Evolutionary conservation across 2,329 filamentous ascomycete genomes (phyloP), one percentile per base, ranked within the genome.

Genomic region (Pseudogymnoascus sp.): DNA sequence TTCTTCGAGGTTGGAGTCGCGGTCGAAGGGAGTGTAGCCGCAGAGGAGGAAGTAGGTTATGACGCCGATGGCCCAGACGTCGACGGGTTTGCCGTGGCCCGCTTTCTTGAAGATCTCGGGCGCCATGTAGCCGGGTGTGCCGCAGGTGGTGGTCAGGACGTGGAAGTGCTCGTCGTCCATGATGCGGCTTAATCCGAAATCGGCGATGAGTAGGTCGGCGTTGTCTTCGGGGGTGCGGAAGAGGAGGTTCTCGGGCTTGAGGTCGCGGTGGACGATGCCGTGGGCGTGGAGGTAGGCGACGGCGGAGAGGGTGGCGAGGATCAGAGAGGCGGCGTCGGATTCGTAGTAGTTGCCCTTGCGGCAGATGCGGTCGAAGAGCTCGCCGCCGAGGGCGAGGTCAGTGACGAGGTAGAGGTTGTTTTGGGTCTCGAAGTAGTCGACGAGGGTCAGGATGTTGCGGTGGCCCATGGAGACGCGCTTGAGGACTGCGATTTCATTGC

Each of bases 91-190:
- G 66, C 94, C 94, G 74, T 99, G 94, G 25, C 94, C 94, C 6
- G 89, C 92, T 81, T 99, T 99, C 76, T 96, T 96, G 79, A 99
- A 99, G 71, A 99, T 99, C 75, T 99, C 94, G 22, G 94, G 94
- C 2, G 94, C 94, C 94, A 99, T 99, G 77, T 99, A 99, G 58
- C 94, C 94, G 3, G 94, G 94, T 1, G 94, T 99, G 64, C 94
- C 94, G 74, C 94, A 99, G 1, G 94, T 99, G 0, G 94, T 99
- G 9, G 94, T 99, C 66, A 99, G 79, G 30, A 97, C 93, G 73
- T 97, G 94, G 76, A 97, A 97, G 73, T 96, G 91, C 76, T 97
- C 92, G 77, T 97, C 94, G 72, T 99, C 94, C 93, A 99, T 97
- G 77, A 99, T 97, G 63, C 94, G 86, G 25, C 89, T 94, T 59